Conservation (phyloP, 352 stramenopile species). For the Phytophthora cajani region DNA sequence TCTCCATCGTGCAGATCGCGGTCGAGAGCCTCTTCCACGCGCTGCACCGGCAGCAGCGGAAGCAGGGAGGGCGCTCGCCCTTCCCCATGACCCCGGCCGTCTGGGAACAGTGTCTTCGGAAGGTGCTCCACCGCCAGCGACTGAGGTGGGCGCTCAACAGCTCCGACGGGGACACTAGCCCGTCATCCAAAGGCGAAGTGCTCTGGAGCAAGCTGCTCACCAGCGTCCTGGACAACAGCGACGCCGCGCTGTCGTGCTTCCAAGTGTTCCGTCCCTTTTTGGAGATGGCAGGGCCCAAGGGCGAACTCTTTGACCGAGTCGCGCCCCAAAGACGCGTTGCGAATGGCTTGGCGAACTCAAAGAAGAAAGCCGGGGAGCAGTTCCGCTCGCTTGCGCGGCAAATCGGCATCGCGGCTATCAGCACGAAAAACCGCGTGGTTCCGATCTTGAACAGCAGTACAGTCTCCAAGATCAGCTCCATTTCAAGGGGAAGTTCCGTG, state of each 20-base stretch:
- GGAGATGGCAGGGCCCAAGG: slow-evolving; percentile 28
- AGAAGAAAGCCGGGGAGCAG: slow-evolving; percentile 1
- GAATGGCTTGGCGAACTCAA: background rate
- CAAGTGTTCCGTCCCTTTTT: slow-evolving; percentile 26
- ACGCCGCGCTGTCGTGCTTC: slow-evolving; percentile 21
- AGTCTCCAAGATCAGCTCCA: slow-evolving; percentile 4
- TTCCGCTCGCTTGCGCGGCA: slow-evolving; percentile 14
- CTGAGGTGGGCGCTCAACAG: slow-evolving; percentile 16
- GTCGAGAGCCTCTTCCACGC: slow-evolving; percentile 19
- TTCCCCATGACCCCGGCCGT: slow-evolving; percentile 21
- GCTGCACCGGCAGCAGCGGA: slow-evolving; percentile 11
- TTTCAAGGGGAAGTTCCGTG: slow-evolving; percentile 12
- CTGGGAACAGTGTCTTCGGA: slow-evolving; percentile 24
- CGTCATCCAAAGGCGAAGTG: background rate
- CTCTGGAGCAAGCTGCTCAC: slow-evolving; percentile 23
- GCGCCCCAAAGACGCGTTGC: background rate
- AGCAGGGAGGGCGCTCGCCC: background rate
- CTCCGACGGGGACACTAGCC: background rate
- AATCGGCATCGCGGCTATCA: slow-evolving; percentile 10
- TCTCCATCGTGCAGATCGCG: slow-evolving; percentile 17
- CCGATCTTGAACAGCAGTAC: slow-evolving; percentile 12
- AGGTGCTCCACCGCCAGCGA: slow-evolving; percentile 19
- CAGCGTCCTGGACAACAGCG: slow-evolving; percentile 14
- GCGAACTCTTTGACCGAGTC: slow-evolving; percentile 25
- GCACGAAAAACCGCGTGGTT: slow-evolving; percentile 14